Conservation (phyloP, 768 basidiomycete species). For the Amanita jacksonii region DNA sequence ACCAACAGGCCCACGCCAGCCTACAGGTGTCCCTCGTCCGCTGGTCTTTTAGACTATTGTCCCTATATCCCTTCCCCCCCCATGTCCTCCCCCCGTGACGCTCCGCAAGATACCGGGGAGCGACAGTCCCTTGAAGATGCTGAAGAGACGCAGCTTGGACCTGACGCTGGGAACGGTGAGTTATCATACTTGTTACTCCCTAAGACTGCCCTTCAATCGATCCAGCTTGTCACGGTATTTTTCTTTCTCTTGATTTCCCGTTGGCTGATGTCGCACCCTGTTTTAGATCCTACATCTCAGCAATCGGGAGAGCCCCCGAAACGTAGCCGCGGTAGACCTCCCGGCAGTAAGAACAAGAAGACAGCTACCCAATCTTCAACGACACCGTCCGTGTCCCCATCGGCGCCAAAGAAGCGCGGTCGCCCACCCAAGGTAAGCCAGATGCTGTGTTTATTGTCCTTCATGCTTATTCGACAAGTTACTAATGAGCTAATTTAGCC, state of each 20-base stretch:
- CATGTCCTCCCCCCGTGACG: conserved; percentile 54
- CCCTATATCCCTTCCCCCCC: conserved; percentile 26
- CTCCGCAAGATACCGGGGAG: conserved; percentile 44
- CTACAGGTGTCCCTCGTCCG: conserved; percentile 19
- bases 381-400: conserved; percentile 24
- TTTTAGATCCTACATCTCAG: conserved; percentile 26
- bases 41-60: conserved; percentile 13
- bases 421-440: conserved; percentile 54
- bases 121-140: conserved; percentile 52
- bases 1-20: conserved; percentile 25
- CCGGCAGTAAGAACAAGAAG: conserved; percentile 75
- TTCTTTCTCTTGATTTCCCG: conserved; percentile 27
- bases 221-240: conserved; percentile 18
- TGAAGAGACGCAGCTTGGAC: conserved; percentile 33
- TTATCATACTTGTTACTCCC: conserved; percentile 13
- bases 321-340: conserved; percentile 82
- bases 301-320: conserved; percentile 35
- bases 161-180: conserved; percentile 33
- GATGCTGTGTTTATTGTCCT: conserved; percentile 14
- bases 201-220: conserved; percentile 9
- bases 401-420: conserved; percentile 46
- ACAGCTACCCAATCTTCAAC: conserved; percentile 20
- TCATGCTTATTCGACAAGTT: conserved; percentile 13
- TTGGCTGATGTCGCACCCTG: conserved; percentile 16
- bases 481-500: conserved; percentile 18